Conservation (phyloP, 768 basidiomycete species). For the Boletus vermiculosoides region DNA sequence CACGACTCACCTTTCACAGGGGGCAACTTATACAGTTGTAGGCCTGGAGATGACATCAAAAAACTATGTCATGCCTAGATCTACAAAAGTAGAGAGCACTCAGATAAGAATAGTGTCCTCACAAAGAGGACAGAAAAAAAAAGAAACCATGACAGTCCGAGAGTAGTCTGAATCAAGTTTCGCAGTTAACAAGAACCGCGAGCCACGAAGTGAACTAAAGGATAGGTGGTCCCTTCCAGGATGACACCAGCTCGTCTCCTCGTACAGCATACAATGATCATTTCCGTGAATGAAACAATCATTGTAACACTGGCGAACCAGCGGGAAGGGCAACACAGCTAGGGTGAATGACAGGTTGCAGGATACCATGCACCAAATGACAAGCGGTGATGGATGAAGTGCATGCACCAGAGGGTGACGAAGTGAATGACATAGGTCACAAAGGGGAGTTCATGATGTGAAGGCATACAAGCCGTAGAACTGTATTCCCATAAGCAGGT, state of each 20-base stretch:
- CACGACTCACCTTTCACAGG: neutral
- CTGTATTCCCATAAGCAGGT: neutral
- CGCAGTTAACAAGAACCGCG: slow-evolving; percentile 10
- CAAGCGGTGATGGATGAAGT: neutral
- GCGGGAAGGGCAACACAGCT: neutral
- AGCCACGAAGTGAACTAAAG: slow-evolving; percentile 34
- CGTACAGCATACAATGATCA: slow-evolving; percentile 9
- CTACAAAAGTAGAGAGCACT: neutral
- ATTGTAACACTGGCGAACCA: slow-evolving; percentile 11
- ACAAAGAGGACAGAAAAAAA: slow-evolving; percentile 7
- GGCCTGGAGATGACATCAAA: neutral
- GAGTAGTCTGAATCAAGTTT: slow-evolving; percentile 40
- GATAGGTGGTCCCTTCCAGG: neutral
- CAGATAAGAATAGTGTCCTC: slow-evolving; percentile 4
- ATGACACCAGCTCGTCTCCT: slow-evolving; percentile 12
- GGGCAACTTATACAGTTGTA: neutral
- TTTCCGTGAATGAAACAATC: slow-evolving; percentile 1
- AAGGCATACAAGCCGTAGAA: neutral
- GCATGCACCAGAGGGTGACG: slow-evolving; percentile 10
- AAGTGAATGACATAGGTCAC: neutral
- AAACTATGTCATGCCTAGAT: neutral
- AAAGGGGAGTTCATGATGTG: neutral
- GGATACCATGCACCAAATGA: neutral
- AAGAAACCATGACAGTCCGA: slow-evolving; percentile 21
- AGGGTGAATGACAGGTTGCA: neutral